phyloP scores from a whole-genome alignment of 169 alveolate genomes.

The Perkinsus chesapeaki region DNA sequence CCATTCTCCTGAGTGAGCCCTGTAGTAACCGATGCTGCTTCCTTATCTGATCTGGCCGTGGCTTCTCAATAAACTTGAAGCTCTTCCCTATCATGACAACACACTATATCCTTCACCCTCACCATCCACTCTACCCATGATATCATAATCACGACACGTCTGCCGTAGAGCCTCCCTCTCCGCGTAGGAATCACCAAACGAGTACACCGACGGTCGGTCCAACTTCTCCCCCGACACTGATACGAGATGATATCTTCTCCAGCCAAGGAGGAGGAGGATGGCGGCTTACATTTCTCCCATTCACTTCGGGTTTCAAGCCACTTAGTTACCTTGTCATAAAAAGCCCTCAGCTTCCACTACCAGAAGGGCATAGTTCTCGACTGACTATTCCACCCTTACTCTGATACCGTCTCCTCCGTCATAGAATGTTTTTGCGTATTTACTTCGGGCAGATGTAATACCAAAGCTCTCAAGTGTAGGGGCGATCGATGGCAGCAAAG shows the following conservation, averaged over 20 bases:
- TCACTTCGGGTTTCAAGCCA: not conserved
- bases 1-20: not conserved
- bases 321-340: not conserved
- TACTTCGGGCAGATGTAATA: not conserved
- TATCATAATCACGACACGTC: not conserved
- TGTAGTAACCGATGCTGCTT: not conserved
- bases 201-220: not conserved
- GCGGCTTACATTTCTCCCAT: not conserved
- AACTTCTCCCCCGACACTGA: not conserved
- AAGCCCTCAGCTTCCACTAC: not conserved
- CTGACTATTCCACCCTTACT: no score
- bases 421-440: not conserved
- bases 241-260: not conserved
- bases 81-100: not conserved
- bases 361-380: no score
- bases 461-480: not conserved
- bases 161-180: not conserved
- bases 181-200: not conserved
- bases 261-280: not conserved
- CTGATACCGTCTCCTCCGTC: not conserved
- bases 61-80: not conserved
- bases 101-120: not conserved
- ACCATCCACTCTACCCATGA: not conserved
- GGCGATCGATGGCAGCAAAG: not conserved
- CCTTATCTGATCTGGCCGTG: not conserved